A percentile compares a stretch with the other conserved stretches of the same genome.
phyloP scores from a whole-genome alignment of 1,284 basidiomycete genomes.

The Earliella scabrosa region DNA sequence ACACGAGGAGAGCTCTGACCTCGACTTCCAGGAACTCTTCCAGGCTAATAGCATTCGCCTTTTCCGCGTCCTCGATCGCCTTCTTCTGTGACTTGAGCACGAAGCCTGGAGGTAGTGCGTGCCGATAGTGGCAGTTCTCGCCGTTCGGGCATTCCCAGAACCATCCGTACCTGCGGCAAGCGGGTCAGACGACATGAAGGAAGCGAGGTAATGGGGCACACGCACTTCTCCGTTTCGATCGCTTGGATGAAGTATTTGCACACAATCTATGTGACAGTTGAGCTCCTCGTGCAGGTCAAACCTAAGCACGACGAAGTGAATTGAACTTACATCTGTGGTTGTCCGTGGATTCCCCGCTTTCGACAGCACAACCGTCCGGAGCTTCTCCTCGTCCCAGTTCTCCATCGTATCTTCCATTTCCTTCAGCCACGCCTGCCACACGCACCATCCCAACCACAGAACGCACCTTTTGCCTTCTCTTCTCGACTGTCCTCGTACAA shows the following conservation, averaged over 20 bases:
- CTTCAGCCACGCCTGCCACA: background rate
- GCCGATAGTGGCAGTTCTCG: slow-evolving; percentile 92
- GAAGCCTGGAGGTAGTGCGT: slow-evolving; percentile 95
- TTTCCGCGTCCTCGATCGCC: slow-evolving; percentile 83
- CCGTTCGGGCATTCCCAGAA: slow-evolving; percentile 92
- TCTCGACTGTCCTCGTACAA: slow-evolving; percentile 91
- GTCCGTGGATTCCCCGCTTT: slow-evolving; percentile 92
- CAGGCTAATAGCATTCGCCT: slow-evolving; percentile 88
- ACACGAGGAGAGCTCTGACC: slow-evolving; percentile 48
- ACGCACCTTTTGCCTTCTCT: slow-evolving; percentile 75
- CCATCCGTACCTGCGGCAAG: slow-evolving; percentile 74
- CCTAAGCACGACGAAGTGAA: no score
- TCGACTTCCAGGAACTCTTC: slow-evolving; percentile 99
- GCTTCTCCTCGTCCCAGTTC: slow-evolving; percentile 95
- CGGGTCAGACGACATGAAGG: slow-evolving; percentile 5
- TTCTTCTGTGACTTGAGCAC: slow-evolving; percentile 93
- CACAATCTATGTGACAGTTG: slow-evolving; percentile 69
- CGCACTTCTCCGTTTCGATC: slow-evolving; percentile 89
- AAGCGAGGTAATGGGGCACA: background rate
- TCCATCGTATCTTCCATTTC: slow-evolving; percentile 88
- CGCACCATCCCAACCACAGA: background rate
- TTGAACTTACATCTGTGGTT: slow-evolving; percentile 80
- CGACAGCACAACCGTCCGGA: slow-evolving; percentile 84
- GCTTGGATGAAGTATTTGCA: slow-evolving; percentile 98
- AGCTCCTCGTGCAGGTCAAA: no score